Evolutionary conservation across 2,329 filamentous ascomycete species (phyloP).

Genomic region (Alternaria gaisen): DNA sequence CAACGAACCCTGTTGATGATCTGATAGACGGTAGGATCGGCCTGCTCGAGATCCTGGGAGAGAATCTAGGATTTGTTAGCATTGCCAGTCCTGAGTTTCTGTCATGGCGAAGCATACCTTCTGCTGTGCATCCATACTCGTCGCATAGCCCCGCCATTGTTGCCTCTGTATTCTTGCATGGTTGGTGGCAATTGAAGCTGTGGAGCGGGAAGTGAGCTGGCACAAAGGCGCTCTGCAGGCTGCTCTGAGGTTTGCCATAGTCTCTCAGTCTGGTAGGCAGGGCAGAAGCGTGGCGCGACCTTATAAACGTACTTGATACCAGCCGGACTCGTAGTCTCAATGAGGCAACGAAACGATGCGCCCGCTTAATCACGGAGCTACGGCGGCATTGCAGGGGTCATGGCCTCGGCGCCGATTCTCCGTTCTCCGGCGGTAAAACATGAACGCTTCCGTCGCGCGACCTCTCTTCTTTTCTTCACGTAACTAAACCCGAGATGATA

Average conservation of each 20-base stretch:
- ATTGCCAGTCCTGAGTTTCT: neutral
- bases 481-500: conserved; percentile 82
- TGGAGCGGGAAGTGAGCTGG: conserved; percentile 41
- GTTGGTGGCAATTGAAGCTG: conserved; percentile 39
- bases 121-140: conserved; percentile 58
- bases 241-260: conserved; percentile 55
- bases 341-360: conserved; percentile 34
- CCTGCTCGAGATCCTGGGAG: conserved; percentile 78
- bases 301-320: conserved; percentile 30
- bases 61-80: conserved; percentile 69
- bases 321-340: conserved; percentile 35
- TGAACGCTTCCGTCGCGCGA: conserved; percentile 24
- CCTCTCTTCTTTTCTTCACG: conserved; percentile 60
- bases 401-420: conserved; percentile 13
- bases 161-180: conserved; percentile 43
- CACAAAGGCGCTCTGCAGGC: conserved; percentile 52
- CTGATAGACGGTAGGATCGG: conserved; percentile 84
- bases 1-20: conserved; percentile 84
- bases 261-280: conserved; percentile 16
- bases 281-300: conserved; percentile 23
- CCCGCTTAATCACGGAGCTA: conserved; percentile 29
- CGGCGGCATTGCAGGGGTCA: conserved; percentile 13
- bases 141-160: conserved; percentile 52
- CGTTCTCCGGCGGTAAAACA: conserved; percentile 34
- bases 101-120: conserved; percentile 48